Evolutionary conservation across 78 protist genomes (phyloP).

Genomic region (Cavenderia fasciculata): DNA sequence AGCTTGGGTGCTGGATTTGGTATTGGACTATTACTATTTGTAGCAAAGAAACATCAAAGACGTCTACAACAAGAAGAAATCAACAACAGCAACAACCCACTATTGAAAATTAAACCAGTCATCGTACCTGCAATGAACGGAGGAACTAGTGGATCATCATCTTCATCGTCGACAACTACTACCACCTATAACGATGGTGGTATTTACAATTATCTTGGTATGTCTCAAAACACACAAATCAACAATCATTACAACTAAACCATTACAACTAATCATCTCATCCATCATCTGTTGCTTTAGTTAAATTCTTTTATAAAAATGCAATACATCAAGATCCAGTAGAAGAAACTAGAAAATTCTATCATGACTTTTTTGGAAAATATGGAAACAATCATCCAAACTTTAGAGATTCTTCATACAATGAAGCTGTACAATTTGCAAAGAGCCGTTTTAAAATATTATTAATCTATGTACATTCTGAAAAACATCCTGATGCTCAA

Average conservation of each 20-base stretch:
- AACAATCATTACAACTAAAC: not conserved
- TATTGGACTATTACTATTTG: too few species aligned
- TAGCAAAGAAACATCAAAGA: too few species aligned
- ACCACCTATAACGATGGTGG: not conserved
- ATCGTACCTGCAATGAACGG: not conserved
- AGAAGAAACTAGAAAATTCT: constrained; percentile 30
- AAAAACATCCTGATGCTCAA: constrained; percentile 25
- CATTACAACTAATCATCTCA: not conserved
- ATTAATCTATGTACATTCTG: constrained; percentile 48
- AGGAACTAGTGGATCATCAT: not conserved
- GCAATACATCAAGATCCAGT: not conserved
- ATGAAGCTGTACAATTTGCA: constrained; percentile 56
- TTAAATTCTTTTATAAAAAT: not conserved
- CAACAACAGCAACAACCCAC: not conserved
- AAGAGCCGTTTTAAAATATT: constrained; percentile 44
- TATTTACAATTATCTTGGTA: not conserved
- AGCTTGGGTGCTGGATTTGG: too few species aligned
- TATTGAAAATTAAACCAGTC: constrained; percentile 9
- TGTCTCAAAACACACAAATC: not conserved
- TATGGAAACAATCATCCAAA: constrained; percentile 49
- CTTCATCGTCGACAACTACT: not conserved
- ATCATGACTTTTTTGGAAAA: constrained; percentile 1
- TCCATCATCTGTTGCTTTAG: not conserved
- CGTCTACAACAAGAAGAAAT: too few species aligned
- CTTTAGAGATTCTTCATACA: constrained; percentile 11